These are phyloP conservation scores for Coelastrella sp. DNA, from an alignment of 139 green algal species.

Conservation along the genomic window DNA sequence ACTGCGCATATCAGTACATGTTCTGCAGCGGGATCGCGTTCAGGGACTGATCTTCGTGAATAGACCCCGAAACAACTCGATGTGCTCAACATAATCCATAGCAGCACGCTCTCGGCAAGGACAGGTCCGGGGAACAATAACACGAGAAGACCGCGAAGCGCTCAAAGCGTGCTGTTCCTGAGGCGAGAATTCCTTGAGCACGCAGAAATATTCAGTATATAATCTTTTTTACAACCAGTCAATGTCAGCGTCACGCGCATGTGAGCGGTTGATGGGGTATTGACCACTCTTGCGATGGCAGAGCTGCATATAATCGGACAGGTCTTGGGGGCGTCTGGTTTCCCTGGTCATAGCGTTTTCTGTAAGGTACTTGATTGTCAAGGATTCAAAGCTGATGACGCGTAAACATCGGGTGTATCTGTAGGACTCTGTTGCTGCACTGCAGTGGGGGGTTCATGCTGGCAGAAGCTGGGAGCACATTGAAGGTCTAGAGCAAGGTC, in stretches of 20 bases:
- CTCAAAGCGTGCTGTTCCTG: neutral
- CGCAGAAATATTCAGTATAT: neutral
- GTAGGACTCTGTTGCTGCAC: slow-evolving; percentile 3
- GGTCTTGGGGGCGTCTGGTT: slow-evolving; percentile 69
- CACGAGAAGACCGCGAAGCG: neutral
- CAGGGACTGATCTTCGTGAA: no score
- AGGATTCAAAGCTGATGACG: no score
- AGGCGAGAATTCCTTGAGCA: neutral
- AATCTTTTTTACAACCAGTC: neutral
- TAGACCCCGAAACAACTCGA: no score
- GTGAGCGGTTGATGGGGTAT: no score
- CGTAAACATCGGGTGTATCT: no score
- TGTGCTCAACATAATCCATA: no score
- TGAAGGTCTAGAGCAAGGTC: slow-evolving; percentile 74
- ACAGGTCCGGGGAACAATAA: no score
- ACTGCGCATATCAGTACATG: no score
- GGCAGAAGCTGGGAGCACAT: slow-evolving; percentile 80
- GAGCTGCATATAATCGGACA: slow-evolving; percentile 83
- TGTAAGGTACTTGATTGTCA: slow-evolving; percentile 72
- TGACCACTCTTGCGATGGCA: slow-evolving; percentile 61
- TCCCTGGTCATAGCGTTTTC: slow-evolving; percentile 73
- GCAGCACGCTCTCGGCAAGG: no score
- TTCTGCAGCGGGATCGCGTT: no score
- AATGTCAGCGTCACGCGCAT: no score
- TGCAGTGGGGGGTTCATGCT: slow-evolving; percentile 72